Base-by-base conservation (phyloP, 78 protist genomes). In the Salpingoeca rosetta region DNA sequence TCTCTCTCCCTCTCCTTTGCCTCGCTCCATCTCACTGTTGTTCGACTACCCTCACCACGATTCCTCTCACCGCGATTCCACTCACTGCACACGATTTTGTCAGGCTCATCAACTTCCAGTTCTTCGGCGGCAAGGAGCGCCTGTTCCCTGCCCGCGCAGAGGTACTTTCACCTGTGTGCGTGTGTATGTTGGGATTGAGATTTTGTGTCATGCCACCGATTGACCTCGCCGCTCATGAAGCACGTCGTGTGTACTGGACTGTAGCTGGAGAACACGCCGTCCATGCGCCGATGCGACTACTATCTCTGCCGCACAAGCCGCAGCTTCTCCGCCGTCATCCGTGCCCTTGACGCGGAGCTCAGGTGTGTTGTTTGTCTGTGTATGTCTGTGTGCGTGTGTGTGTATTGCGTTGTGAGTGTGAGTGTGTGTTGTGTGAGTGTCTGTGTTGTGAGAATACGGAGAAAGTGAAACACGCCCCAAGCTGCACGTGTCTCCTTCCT, bases 271-370 rank as follows among this genome's bases (percentile, higher is more conserved):
- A 35, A 83, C 42, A 85, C 84, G 41, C 22, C 44, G 40, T n/a
- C 28, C 22, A 41, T 85, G 74, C 40, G 0, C 38, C 10, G 22
- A n/a, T 87, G 90, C 82, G 81, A 87, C 86, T 40, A 74, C 11
- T 22, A 31, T 17, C 84, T 87, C 36, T 45, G 45, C 35, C 0
- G 1, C 22, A 87, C 90, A 1, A 42, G 76, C 72, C 56, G 90
- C 24, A 37, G 73, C 74, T 87, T 87, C 42, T 39, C 90, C 22
- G 82, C 86, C 36, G 90, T 87, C 57, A 87, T 87, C 43, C 82
- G 38, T 73, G 83, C 84, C 44, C 83, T 87, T 25, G 78, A 84
- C 36, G 65, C 44, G 39, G 77, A 77, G n/a, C 44, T 77, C 22
- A 3, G 81, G 56, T 41, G 3, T 3, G 81, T 31, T 31, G 12